phyloP scores from a whole-genome alignment of 352 stramenopile species.

The Stramenopiles sp. region DNA sequence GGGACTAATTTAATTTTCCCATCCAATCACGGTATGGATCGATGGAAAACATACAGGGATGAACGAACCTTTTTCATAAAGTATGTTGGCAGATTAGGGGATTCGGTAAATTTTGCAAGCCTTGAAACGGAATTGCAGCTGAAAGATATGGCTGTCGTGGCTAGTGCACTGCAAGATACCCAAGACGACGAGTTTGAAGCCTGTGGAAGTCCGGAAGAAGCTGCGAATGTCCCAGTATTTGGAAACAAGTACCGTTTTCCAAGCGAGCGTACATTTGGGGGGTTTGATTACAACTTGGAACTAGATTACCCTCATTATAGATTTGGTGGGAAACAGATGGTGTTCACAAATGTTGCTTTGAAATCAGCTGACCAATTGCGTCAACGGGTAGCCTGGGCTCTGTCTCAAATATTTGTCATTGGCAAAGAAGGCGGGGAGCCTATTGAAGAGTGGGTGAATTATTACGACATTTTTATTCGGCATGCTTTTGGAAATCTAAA shows the following conservation, averaged over 20 bases:
- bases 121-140: too few relatives aligned
- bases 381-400: slow-evolving; percentile 24
- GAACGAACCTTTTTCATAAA: too few relatives aligned
- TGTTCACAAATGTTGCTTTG: too few relatives aligned
- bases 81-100: slow-evolving; percentile 13
- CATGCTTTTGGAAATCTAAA: slow-evolving; percentile 41
- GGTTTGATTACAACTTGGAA: too few relatives aligned
- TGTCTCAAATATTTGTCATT: slow-evolving; percentile 1
- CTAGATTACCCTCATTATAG: too few relatives aligned
- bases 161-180: too few relatives aligned
- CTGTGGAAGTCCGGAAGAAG: slow-evolving; percentile 20
- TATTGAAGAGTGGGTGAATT: slow-evolving; percentile 30
- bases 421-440: slow-evolving; percentile 13
- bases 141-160: not conserved
- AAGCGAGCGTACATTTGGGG: too few relatives aligned
- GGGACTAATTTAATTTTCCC: slow-evolving; percentile 14
- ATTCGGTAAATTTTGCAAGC: slow-evolving; percentile 16
- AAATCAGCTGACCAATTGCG: slow-evolving; percentile 32
- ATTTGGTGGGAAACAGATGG: too few relatives aligned
- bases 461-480: slow-evolving; percentile 41
- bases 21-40: slow-evolving; percentile 11
- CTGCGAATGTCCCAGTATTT: slow-evolving; percentile 14
- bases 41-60: slow-evolving; percentile 12
- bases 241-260: slow-evolving; percentile 2
- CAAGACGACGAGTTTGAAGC: slow-evolving; percentile 17